Conservation (phyloP, 768 basidiomycete genomes). For the Kwoniella botswanensis region DNA sequence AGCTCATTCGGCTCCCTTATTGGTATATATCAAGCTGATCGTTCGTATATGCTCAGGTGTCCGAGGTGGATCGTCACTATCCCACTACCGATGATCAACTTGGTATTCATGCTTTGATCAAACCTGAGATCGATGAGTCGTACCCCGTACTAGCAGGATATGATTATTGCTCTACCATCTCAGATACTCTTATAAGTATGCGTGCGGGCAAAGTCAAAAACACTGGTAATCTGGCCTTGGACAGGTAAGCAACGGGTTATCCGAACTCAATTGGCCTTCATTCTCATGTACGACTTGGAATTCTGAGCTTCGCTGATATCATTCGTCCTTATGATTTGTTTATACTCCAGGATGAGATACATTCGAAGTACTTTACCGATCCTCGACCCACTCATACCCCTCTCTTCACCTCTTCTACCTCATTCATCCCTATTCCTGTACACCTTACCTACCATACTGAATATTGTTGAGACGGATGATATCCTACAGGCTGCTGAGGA, state of each 20-base stretch:
- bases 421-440: slow-evolving; percentile 67
- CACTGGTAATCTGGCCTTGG: slow-evolving; percentile 9
- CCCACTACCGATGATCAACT: slow-evolving; percentile 49
- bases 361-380: slow-evolving; percentile 53
- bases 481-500: slow-evolving; percentile 47
- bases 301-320: not conserved
- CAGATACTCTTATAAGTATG: slow-evolving; percentile 8
- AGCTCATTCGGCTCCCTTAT: not conserved
- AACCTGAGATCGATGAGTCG: slow-evolving; percentile 35
- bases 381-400: slow-evolving; percentile 63
- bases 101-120: slow-evolving; percentile 31
- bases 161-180: slow-evolving; percentile 24
- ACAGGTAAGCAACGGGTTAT: slow-evolving; percentile 13
- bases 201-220: not conserved
- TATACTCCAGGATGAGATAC: slow-evolving; percentile 26
- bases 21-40: slow-evolving; percentile 1
- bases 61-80: slow-evolving; percentile 56
- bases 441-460: slow-evolving; percentile 71
- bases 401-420: slow-evolving; percentile 61
- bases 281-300: not conserved
- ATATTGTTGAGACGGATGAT: slow-evolving; percentile 73
- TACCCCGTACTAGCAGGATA: slow-evolving; percentile 28
- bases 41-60: slow-evolving; percentile 18
- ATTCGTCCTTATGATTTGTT: too few species aligned
- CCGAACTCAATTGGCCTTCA: not conserved